Percentiles rank a stretch among this genome's conserved stretches.
Conservation (phyloP, 306 rosid genomes). For the Quercus dentata region DNA sequence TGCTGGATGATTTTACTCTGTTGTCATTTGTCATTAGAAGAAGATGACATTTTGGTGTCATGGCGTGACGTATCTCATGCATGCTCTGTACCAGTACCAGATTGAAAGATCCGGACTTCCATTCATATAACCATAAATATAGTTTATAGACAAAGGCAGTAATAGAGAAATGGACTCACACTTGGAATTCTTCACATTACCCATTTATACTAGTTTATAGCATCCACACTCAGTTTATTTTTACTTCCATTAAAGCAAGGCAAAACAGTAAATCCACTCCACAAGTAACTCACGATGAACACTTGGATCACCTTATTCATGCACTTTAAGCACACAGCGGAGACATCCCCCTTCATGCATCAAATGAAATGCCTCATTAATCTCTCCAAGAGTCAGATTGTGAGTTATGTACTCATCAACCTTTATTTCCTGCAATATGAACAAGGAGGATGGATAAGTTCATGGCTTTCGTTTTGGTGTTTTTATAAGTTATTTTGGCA, state of each 20-base stretch:
- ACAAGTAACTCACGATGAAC: constrained; percentile 1
- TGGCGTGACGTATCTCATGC: no score
- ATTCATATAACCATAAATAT: background rate
- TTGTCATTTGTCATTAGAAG: no score
- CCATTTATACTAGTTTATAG: no score
- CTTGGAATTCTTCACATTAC: background rate
- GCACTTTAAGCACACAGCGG: constrained; percentile 74
- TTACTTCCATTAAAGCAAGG: background rate
- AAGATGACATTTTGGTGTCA: no score
- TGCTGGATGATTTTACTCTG: no score
- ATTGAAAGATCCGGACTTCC: background rate
- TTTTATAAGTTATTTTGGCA: no score
- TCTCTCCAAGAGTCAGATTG: constrained; percentile 65
- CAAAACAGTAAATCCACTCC: constrained; percentile 4
- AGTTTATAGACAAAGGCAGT: background rate
- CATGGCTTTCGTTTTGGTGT: background rate
- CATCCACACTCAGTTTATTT: background rate
- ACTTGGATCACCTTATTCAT: constrained; percentile 22
- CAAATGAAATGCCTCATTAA: constrained; percentile 87
- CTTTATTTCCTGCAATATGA: constrained; percentile 78
- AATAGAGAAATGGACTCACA: background rate
- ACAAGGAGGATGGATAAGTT: background rate
- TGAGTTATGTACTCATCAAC: constrained; percentile 95
- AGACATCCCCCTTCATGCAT: constrained; percentile 92
- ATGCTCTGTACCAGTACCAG: background rate